Conservation (phyloP, 2,329 filamentous ascomycete species). For the Exophiala xenobiotica region DNA sequence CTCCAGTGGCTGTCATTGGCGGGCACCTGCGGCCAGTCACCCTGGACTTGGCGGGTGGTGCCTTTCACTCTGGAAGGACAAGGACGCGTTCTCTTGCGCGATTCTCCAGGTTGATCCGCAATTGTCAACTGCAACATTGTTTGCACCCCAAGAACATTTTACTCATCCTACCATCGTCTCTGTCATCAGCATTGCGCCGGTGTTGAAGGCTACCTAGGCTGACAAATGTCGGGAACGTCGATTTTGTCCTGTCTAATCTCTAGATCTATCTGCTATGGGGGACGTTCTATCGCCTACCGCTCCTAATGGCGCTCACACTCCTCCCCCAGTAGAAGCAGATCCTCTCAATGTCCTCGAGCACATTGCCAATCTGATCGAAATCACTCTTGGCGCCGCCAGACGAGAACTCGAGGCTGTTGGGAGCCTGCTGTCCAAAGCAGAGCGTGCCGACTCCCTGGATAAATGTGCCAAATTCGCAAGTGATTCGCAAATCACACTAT, state of each 20-base stretch:
- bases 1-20: neutral
- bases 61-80: neutral
- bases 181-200: conserved; percentile 28
- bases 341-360: conserved; percentile 70
- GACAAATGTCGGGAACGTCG: conserved; percentile 16
- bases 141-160: conserved; percentile 5
- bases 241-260: conserved; percentile 2
- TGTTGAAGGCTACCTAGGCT: conserved; percentile 20
- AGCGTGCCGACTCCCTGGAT: conserved; percentile 75
- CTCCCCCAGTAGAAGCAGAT: conserved; percentile 44
- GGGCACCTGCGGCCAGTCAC: neutral
- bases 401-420: conserved; percentile 77
- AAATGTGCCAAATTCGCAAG: conserved; percentile 86
- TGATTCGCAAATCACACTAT: conserved; percentile 79
- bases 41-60: neutral
- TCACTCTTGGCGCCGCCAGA: conserved; percentile 71
- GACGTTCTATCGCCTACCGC: conserved; percentile 27
- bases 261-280: conserved; percentile 19
- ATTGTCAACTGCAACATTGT: neutral
- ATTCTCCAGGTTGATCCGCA: conserved; percentile 1
- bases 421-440: conserved; percentile 74
- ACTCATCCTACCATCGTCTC: neutral
- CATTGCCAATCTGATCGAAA: conserved; percentile 67
- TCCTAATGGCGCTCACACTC: conserved; percentile 25
- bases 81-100: neutral